Evolutionary conservation across 2,329 filamentous ascomycete genomes (phyloP).

Genomic region (Fusarium sp.): DNA sequence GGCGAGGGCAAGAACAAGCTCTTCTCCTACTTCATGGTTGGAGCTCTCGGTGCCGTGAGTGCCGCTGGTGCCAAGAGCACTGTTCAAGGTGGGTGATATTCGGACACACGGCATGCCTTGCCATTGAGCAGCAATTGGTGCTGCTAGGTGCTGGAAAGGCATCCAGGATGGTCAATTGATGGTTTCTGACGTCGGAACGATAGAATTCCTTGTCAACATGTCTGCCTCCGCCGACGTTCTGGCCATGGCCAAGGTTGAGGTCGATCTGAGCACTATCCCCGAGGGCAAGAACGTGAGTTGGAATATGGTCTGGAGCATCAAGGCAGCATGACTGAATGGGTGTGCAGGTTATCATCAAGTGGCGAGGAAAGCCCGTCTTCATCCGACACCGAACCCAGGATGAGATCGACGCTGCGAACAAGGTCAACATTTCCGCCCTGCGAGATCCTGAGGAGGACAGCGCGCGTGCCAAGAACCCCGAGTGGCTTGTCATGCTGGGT

Average conservation of each 20-base stretch:
- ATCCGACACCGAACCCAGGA: constrained; percentile 95
- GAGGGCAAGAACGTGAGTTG: constrained; percentile 97
- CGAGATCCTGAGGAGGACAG: constrained; percentile 93
- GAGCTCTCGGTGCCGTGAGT: constrained; percentile 91
- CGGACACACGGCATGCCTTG: constrained; percentile 28
- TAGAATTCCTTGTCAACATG: constrained; percentile 99
- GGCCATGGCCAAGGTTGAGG: constrained; percentile 99
- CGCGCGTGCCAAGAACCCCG: constrained; percentile 97
- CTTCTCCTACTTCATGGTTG: constrained; percentile 99
- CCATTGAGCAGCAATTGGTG: constrained; percentile 52
- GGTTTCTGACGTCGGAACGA: constrained; percentile 49
- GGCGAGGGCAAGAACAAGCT: constrained; percentile 83
- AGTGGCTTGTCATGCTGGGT: constrained; percentile 99
- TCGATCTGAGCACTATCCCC: constrained; percentile 91
- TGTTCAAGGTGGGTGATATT: constrained; percentile 85
- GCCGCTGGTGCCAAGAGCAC: constrained; percentile 98
- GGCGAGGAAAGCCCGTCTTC: constrained; percentile 99
- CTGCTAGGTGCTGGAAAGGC: constrained; percentile 21
- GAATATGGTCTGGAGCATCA: constrained; percentile 11
- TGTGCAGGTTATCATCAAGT: constrained; percentile 95
- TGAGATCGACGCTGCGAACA: constrained; percentile 96
- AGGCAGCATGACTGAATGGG: constrained; percentile 15
- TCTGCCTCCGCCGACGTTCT: constrained; percentile 98
- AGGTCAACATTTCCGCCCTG: constrained; percentile 84
- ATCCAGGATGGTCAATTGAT: constrained; percentile 43